A percentile compares a stretch with the other conserved stretches of the same genome.
These are phyloP conservation scores for Sporothrix humicola DNA, from an alignment of 2,329 filamentous ascomycete genomes.

Conservation along the genomic window DNA sequence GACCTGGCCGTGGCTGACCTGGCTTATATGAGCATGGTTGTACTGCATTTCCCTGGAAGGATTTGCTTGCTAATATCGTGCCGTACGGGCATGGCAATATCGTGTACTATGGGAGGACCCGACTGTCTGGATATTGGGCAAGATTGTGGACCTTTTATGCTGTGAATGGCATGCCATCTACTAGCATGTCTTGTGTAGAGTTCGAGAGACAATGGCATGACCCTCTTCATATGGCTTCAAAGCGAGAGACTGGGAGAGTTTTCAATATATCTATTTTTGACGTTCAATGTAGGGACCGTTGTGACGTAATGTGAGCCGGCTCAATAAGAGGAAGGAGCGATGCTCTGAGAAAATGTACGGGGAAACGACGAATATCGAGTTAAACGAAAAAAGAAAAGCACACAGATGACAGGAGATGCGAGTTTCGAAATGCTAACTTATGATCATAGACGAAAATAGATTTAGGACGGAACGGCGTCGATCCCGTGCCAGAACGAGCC, in stretches of 20 bases:
- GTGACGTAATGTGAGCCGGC: neutral
- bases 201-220: too few relatives aligned
- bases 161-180: neutral
- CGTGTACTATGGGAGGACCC: neutral
- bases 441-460: conserved; percentile 2
- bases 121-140: conserved; percentile 7
- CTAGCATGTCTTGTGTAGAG: too few relatives aligned
- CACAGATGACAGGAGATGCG: conserved; percentile 2
- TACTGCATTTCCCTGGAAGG: neutral
- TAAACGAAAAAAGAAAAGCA: neutral
- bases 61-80: neutral
- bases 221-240: too few relatives aligned
- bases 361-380: neutral
- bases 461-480: conserved; percentile 13
- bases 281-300: neutral
- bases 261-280: neutral
- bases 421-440: neutral
- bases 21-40: neutral
- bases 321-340: neutral
- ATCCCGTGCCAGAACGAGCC: conserved; percentile 25
- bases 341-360: neutral
- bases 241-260: too few relatives aligned
- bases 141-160: neutral
- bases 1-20: neutral
- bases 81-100: neutral